Base-by-base conservation (phyloP, 208 protist species). In the Leishmania mexicana region DNA sequence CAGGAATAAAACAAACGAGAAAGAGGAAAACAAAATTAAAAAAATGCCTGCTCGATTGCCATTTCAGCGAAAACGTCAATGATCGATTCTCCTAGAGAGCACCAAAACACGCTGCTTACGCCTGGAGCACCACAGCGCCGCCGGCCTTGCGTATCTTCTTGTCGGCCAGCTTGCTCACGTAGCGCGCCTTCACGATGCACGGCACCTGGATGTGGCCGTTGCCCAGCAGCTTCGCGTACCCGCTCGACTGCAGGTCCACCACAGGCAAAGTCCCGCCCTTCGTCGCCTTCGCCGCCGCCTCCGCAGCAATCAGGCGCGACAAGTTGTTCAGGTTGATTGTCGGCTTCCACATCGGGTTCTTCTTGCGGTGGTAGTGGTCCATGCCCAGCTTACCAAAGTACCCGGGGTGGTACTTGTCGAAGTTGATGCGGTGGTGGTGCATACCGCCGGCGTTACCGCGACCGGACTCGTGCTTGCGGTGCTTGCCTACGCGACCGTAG, bases 331-430 rank as follows among this genome's bases (percentile, higher is more conserved):
- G 84, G 93, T 99, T 99, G 94, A 99, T 96, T 47, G 94, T 98
- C 76, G 99, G 99, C 88, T 98, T 97, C 91, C 94, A 98, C 88
- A 98, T 87, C 54, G 95, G 58, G 88, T 98, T 96, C 80, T 99
- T 97, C 85, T 96, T 98, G 76, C 93, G 88, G 90, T 97, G 90
- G 93, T 99, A 99, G 93, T 99, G 93, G 81, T 99, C 90, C 99
- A 99, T 99, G 93, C 99, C 99, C 57, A 99, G 94, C 97, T 99
- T 99, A 89, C 99, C 99, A 89, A 99, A 99, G 95, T 99, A 99
- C 81, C 99, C 99, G 80, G 99, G 99, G 91, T 99, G 99, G 97
- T 99, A 99, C 96, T 99, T 99, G 92, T 99, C 98, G 84, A 99
- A 99, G 94, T 98, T 98, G 89, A 99, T 99, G 79, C 99, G 95